phyloP scores from a whole-genome alignment of 352 stramenopile genomes.

The Pythium guiyangense region DNA sequence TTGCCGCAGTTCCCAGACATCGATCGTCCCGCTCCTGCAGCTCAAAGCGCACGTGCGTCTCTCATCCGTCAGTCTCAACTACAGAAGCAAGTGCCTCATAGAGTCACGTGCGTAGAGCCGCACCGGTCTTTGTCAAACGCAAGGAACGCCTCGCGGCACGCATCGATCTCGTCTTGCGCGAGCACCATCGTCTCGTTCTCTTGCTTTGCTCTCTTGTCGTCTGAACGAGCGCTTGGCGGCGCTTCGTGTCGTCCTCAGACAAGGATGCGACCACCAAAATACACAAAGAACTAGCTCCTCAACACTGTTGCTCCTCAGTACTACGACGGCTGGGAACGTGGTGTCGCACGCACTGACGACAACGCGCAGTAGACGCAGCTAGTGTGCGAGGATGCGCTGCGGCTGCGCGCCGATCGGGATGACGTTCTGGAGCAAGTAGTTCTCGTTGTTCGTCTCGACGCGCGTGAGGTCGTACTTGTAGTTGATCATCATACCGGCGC shows the following conservation, averaged over 20 bases:
- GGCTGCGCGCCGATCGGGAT: constrained; percentile 74
- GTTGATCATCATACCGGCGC: constrained; percentile 81
- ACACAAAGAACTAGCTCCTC: too few relatives aligned
- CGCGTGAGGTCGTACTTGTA: constrained; percentile 82
- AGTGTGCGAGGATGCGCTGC: constrained; percentile 32
- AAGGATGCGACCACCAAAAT: too few relatives aligned
- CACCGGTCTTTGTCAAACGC: constrained; percentile 96
- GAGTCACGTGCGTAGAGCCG: neutral
- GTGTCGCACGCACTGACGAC: too few relatives aligned
- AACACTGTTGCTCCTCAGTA: too few relatives aligned
- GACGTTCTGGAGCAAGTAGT: constrained; percentile 74
- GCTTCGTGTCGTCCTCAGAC: neutral
- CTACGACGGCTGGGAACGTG: too few relatives aligned
- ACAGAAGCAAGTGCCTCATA: neutral
- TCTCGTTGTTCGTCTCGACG: constrained; percentile 80
- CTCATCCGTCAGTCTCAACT: neutral
- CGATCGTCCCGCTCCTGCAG: constrained; percentile 90
- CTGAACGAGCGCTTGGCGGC: neutral
- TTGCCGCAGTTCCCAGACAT: constrained; percentile 92
- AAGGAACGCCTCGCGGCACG: constrained; percentile 94
- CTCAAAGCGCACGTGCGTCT: too few relatives aligned
- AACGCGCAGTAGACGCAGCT: too few relatives aligned
- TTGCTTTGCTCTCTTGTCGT: neutral
- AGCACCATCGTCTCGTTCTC: constrained; percentile 54
- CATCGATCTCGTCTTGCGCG: constrained; percentile 95